Percentiles rank a stretch among this genome's conserved stretches.
phyloP scores from a whole-genome alignment of 176 grass and related monocot species.

The Secale cereale region DNA sequence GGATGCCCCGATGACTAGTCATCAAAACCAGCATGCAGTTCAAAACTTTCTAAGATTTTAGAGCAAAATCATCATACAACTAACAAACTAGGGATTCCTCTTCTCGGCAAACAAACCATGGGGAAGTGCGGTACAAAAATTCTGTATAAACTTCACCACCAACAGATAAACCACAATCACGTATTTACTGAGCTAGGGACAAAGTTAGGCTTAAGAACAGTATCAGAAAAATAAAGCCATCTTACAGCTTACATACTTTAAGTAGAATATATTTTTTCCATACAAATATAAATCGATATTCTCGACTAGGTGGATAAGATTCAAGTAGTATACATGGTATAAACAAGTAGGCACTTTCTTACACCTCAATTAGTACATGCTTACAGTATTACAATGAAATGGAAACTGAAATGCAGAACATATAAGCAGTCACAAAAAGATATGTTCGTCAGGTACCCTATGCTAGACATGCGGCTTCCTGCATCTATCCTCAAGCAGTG shows the following conservation, averaged over 20 bases:
- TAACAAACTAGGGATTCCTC: neutral
- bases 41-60: neutral
- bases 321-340: conserved; percentile 14
- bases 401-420: conserved; percentile 7
- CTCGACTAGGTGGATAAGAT: neutral
- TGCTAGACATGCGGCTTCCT: conserved; percentile 39
- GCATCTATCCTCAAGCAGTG: conserved; percentile 40
- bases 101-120: neutral
- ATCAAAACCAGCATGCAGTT: neutral
- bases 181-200: neutral
- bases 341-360: conserved; percentile 32
- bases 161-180: neutral
- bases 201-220: neutral
- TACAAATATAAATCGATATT: neutral
- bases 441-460: conserved; percentile 22
- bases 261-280: neutral
- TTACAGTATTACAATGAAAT: conserved; percentile 32
- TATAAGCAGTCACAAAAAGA: conserved; percentile 24
- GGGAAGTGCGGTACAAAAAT: neutral
- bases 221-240: neutral
- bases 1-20: neutral
- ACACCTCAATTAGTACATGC: conserved; percentile 16
- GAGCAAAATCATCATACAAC: neutral
- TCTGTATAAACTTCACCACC: neutral
- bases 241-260: neutral